Evolutionary conservation across 768 basidiomycete species (phyloP).

Genomic region (Leccinum disarticulatum): DNA sequence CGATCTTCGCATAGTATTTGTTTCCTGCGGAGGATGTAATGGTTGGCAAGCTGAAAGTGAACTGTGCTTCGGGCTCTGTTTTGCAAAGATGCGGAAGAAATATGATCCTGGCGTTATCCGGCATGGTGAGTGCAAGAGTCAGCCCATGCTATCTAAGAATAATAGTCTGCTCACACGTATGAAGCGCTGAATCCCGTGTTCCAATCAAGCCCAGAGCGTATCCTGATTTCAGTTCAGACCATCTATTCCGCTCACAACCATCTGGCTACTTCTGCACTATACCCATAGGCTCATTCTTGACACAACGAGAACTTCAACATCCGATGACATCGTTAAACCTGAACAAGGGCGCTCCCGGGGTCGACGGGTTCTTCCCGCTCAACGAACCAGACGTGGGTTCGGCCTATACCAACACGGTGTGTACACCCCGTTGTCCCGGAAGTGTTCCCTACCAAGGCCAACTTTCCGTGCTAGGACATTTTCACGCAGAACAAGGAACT

Average conservation of each 20-base stretch:
- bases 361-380: slow-evolving; percentile 56
- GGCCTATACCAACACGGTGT: slow-evolving; percentile 26
- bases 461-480: slow-evolving; percentile 22
- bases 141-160: neutral
- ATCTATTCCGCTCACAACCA: neutral
- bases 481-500: slow-evolving; percentile 49
- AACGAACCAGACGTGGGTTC: slow-evolving; percentile 60
- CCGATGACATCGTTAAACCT: slow-evolving; percentile 20
- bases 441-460: neutral
- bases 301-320: neutral
- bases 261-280: neutral
- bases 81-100: slow-evolving; percentile 46
- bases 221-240: neutral
- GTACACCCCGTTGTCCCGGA: slow-evolving; percentile 8
- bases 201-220: neutral
- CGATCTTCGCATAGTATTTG: slow-evolving; percentile 63
- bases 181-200: neutral
- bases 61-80: slow-evolving; percentile 52
- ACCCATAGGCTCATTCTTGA: neutral
- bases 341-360: slow-evolving; percentile 51
- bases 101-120: slow-evolving; percentile 12
- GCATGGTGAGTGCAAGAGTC: slow-evolving; percentile 14
- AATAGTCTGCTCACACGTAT: neutral
- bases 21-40: slow-evolving; percentile 57
- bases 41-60: slow-evolving; percentile 45